Conservation (phyloP, 164 flowering plant genomes). For the Houttuynia cordata region DNA sequence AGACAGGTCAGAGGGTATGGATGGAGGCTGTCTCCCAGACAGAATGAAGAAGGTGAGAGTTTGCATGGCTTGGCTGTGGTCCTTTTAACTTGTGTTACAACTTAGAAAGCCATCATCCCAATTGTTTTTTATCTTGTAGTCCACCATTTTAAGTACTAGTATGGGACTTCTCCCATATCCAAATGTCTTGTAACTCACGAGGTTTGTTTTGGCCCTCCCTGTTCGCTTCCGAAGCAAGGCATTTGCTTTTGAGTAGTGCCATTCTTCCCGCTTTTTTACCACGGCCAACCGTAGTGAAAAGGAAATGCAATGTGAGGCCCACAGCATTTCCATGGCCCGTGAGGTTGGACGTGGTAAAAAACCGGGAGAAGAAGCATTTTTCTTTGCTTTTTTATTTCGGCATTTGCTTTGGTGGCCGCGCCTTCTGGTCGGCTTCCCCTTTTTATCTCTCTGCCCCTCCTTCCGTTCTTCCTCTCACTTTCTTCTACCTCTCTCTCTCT, state of each 20-base stretch:
- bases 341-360: too few relatives aligned
- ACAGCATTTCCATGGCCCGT: too few relatives aligned
- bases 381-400: constrained; percentile 18
- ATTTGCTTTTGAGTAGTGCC: too few relatives aligned
- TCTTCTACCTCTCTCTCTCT: too few relatives aligned
- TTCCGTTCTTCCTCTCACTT: not conserved
- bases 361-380: too few relatives aligned
- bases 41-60: not conserved
- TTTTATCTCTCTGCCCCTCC: too few relatives aligned
- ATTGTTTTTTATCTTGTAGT: not conserved
- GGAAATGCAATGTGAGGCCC: too few relatives aligned
- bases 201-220: not conserved
- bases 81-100: too few relatives aligned
- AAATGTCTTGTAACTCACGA: too few relatives aligned
- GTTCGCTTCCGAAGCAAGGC: constrained; percentile 23
- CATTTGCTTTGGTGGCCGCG: constrained; percentile 50
- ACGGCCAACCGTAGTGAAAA: too few relatives aligned
- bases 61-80: not conserved
- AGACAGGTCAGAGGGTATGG: constrained; percentile 9
- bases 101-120: not conserved
- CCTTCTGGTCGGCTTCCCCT: constrained; percentile 48
- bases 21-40: constrained; percentile 27
- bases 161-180: too few relatives aligned
- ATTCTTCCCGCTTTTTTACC: too few relatives aligned
- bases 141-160: not conserved